These are phyloP conservation scores for Triadica sebifera DNA, from an alignment of 345 rosid species.

Conservation along the genomic window DNA sequence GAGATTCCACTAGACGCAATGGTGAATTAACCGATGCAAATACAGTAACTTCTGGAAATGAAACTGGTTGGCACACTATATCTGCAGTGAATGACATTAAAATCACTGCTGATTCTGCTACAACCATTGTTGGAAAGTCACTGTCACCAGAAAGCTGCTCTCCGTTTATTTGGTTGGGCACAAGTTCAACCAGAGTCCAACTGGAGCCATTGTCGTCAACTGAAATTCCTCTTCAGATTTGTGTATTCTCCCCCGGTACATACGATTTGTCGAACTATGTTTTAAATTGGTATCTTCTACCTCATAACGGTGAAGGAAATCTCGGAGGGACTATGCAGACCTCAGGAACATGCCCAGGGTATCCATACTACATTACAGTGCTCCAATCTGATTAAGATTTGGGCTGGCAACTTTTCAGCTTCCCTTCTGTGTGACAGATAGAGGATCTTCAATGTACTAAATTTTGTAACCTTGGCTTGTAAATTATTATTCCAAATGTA, in stretches of 20 bases:
- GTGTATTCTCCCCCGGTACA: conserved; percentile 69
- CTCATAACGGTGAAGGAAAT: conserved; percentile 23
- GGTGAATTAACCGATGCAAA: conserved; percentile 32
- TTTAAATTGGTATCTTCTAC: conserved; percentile 61
- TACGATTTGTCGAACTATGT: conserved; percentile 74
- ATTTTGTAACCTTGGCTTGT: conserved; percentile 30
- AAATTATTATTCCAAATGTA: conserved; percentile 24
- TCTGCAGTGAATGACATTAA: conserved; percentile 49
- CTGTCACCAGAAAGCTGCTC: conserved; percentile 48
- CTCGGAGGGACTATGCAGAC: conserved; percentile 28
- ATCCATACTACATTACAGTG: conserved; percentile 66
- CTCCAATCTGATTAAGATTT: conserved; percentile 48
- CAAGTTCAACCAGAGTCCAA: conserved; percentile 58
- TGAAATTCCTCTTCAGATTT: conserved; percentile 64
- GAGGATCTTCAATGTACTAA: conserved; percentile 5
- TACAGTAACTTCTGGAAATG: conserved; percentile 37
- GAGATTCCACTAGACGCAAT: conserved; percentile 30
- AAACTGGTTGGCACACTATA: conserved; percentile 62
- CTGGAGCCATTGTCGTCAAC: conserved; percentile 55
- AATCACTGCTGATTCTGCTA: conserved; percentile 43
- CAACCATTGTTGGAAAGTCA: conserved; percentile 29
- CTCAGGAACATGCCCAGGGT: conserved; percentile 68
- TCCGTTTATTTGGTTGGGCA: conserved; percentile 78
- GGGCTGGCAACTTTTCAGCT: not conserved
- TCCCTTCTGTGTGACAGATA: conserved; percentile 1